These are phyloP conservation scores for Taphrina wiesneri DNA, from an alignment of 1,139 yeast species.

Conservation along the genomic window DNA sequence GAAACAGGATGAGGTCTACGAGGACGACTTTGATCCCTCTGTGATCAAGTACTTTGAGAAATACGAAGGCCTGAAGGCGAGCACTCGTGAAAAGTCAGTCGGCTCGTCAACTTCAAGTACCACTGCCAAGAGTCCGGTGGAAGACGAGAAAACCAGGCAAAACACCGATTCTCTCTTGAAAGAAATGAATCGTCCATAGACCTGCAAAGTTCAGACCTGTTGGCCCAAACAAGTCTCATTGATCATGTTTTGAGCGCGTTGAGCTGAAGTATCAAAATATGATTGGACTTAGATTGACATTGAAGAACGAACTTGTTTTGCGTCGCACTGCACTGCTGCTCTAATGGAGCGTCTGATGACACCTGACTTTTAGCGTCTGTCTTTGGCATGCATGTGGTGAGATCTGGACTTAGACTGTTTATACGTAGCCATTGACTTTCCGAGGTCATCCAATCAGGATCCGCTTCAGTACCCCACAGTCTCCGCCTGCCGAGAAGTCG, in stretches of 20 bases:
- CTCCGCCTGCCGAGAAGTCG: background rate
- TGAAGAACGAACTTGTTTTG: too few relatives aligned
- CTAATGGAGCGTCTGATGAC: background rate
- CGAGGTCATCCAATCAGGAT: background rate
- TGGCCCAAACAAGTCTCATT: too few relatives aligned
- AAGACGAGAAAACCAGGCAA: background rate
- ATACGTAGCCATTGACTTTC: too few relatives aligned
- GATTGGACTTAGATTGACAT: too few relatives aligned
- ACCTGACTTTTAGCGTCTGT: too few relatives aligned
- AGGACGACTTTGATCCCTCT: slow-evolving; percentile 9
- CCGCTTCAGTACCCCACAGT: background rate
- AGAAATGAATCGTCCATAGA: slow-evolving; percentile 6
- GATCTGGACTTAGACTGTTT: too few relatives aligned
- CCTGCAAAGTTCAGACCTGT: too few relatives aligned
- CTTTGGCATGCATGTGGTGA: background rate
- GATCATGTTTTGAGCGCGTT: too few relatives aligned
- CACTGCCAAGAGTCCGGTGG: background rate
- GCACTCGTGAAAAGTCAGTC: slow-evolving; percentile 9
- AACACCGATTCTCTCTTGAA: slow-evolving; percentile 15
- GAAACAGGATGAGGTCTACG: slow-evolving; percentile 3
- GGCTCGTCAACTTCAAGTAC: background rate
- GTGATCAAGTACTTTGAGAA: slow-evolving; percentile 13
- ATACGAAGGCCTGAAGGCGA: background rate
- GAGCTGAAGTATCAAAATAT: too few relatives aligned
- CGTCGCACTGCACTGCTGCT: too few relatives aligned